Base-by-base conservation (phyloP, 1,284 basidiomycete genomes). In the Cystobasidiaceae sp. region DNA sequence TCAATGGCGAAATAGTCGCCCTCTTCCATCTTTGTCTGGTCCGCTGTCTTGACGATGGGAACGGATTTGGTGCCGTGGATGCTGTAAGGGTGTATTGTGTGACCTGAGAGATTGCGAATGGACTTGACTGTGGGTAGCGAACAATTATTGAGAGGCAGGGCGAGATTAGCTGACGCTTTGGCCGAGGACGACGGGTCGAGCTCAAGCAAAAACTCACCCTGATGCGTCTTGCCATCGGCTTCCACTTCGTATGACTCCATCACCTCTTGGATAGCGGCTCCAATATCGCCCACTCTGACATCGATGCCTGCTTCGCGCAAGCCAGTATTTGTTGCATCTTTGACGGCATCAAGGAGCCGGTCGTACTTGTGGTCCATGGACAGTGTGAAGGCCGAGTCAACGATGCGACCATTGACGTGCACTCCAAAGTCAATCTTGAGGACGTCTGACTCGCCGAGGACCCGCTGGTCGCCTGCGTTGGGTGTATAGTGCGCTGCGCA, bases 241-340 rank as follows among this genome's bases (percentile, higher is more conserved):
- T 93, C 91, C 19, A 98, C 93, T 77, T 98, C 96, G 75, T 97
- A 97, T 4, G 89, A 92, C 76, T 97, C 93, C 96, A 99, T 98
- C 2, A 93, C 93, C 78, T 99, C 96, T 77, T 99, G 94, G 67
- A 98, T 93, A 41, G 84, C 83, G 0, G 86, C 93, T 6, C 87
- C 96, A 39, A 99, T 83, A 75, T 98, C 94, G 67, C 92, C 93
- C 50, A 98, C 81, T 48, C 93, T 85, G 0, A 90, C 90, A 74
- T 98, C 96, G 72, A 99, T 97, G 3, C 96, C 96, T 6, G 94
- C 89, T 82, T 93, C 92, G 73, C 85, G 83, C 69, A 97, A 80
- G 41, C 93, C 93, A 11, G 90, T 88, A 70, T 97, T 85, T 3
- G 96, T 98, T 2, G 96, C 93, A 45, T 91, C 94, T 75, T 86